phyloP scores from a whole-genome alignment of 495 filamentous ascomycete species.

The Annulohypoxylon maeteangense region DNA sequence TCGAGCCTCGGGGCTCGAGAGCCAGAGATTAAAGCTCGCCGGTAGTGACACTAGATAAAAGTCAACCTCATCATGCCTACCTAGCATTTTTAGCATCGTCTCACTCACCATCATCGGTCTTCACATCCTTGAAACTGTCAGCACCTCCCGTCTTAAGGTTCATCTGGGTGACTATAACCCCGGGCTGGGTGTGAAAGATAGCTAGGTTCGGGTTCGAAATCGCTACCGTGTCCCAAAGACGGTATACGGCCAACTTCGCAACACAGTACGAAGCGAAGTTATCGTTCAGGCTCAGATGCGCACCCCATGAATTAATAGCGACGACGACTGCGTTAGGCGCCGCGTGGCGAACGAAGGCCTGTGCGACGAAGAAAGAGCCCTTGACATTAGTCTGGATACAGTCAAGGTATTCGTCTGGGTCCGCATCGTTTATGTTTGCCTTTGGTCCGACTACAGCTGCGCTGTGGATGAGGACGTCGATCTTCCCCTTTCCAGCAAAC shows the following conservation, averaged over 20 bases:
- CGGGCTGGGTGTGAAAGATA: constrained; percentile 61
- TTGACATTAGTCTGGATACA: constrained; percentile 52
- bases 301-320: constrained; percentile 50
- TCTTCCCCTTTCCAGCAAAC: constrained; percentile 49
- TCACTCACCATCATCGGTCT: constrained; percentile 47
- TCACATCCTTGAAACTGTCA: constrained; percentile 48
- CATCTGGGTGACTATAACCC: constrained; percentile 56
- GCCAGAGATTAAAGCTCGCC: constrained; percentile 54
- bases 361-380: constrained; percentile 52
- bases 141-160: constrained; percentile 46
- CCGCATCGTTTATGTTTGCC: constrained; percentile 45
- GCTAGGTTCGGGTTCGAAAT: constrained; percentile 51
- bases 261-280: constrained; percentile 50
- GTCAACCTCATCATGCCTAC: background rate
- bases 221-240: constrained; percentile 54
- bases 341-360: constrained; percentile 56
- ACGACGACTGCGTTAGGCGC: constrained; percentile 52
- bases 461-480: constrained; percentile 47
- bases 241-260: constrained; percentile 55
- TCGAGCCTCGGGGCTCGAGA: constrained; percentile 46
- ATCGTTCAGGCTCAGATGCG: constrained; percentile 52
- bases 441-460: constrained; percentile 49
- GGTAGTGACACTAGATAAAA: constrained; percentile 35
- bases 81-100: background rate
- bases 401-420: constrained; percentile 49